These are phyloP conservation scores for Aegle marmelos DNA, from an alignment of 345 rosid species.

Conservation along the genomic window DNA sequence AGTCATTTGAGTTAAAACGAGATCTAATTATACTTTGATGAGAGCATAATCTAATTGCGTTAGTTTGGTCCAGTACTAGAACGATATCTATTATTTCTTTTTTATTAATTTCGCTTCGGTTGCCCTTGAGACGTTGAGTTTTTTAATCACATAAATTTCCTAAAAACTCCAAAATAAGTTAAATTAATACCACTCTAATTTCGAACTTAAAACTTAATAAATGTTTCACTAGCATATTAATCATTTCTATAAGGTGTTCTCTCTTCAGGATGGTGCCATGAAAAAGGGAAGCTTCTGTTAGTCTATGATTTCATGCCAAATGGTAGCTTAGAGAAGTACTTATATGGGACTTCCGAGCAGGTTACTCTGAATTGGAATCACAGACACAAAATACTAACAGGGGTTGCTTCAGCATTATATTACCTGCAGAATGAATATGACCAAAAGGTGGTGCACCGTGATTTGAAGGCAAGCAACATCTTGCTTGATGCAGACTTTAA, in stretches of 20 bases:
- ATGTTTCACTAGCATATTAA: background rate
- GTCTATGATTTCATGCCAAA: constrained; percentile 58
- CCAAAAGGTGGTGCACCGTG: constrained; percentile 46
- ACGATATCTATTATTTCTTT: no score
- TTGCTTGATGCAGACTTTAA: constrained; percentile 36
- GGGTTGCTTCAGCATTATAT: constrained; percentile 43
- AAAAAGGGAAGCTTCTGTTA: constrained; percentile 37
- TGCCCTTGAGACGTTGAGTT: background rate
- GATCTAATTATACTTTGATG: no score
- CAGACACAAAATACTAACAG: constrained; percentile 31
- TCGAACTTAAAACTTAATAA: background rate
- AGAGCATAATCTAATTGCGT: no score
- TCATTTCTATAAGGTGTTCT: background rate
- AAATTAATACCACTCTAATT: background rate
- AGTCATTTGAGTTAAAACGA: no score
- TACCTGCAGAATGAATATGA: constrained; percentile 40
- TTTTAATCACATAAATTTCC: background rate
- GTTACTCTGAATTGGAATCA: constrained; percentile 25
- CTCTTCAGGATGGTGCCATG: constrained; percentile 42
- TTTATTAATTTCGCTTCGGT: no score
- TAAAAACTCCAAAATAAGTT: background rate
- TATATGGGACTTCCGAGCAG: constrained; percentile 11
- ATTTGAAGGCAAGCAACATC: constrained; percentile 47
- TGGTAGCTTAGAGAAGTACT: constrained; percentile 45
- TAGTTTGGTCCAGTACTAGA: no score